Evolutionary conservation across 805 yeast genomes (phyloP).

Genomic region (Candida jianshihensis): DNA sequence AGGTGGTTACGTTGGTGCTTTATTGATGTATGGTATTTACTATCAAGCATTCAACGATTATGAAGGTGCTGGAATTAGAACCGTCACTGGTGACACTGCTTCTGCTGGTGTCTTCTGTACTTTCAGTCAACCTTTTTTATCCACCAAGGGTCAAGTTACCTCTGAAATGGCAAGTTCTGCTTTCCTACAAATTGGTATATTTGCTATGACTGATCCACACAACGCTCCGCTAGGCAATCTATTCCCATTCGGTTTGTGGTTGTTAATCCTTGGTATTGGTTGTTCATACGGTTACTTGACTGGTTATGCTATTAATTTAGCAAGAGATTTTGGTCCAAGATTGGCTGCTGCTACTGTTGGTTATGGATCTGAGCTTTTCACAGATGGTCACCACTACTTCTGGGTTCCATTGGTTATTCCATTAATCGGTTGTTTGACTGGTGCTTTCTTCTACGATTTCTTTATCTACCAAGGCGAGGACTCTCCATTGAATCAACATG

Average conservation of each 20-base stretch:
- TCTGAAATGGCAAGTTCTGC: slow-evolving; percentile 42
- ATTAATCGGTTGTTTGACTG: slow-evolving; percentile 37
- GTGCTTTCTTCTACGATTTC: slow-evolving; percentile 45
- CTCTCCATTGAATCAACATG: slow-evolving; percentile 43
- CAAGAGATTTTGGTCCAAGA: slow-evolving; percentile 51
- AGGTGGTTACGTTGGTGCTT: slow-evolving; percentile 43
- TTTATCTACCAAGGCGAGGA: slow-evolving; percentile 46
- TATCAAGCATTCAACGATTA: slow-evolving; percentile 30
- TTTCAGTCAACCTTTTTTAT: slow-evolving; percentile 33
- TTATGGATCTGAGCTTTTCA: slow-evolving; percentile 34
- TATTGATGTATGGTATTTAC: slow-evolving; percentile 39
- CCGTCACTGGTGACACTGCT: slow-evolving; percentile 23
- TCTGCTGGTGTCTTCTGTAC: slow-evolving; percentile 42
- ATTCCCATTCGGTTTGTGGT: slow-evolving; percentile 41
- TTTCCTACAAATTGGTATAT: slow-evolving; percentile 37
- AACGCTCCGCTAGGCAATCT: slow-evolving; percentile 38
- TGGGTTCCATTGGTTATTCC: slow-evolving; percentile 53
- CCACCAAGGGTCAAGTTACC: slow-evolving; percentile 37
- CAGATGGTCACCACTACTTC: slow-evolving; percentile 35
- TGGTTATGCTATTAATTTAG: slow-evolving; percentile 48
- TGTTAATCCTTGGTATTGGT: slow-evolving; percentile 39
- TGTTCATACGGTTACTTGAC: slow-evolving; percentile 44
- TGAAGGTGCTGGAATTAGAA: slow-evolving; percentile 27
- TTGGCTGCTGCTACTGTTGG: slow-evolving; percentile 42
- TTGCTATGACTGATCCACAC: slow-evolving; percentile 45